Evolutionary conservation across 352 stramenopile species (phyloP).

Genomic region (Elongisporangium undulatum): DNA sequence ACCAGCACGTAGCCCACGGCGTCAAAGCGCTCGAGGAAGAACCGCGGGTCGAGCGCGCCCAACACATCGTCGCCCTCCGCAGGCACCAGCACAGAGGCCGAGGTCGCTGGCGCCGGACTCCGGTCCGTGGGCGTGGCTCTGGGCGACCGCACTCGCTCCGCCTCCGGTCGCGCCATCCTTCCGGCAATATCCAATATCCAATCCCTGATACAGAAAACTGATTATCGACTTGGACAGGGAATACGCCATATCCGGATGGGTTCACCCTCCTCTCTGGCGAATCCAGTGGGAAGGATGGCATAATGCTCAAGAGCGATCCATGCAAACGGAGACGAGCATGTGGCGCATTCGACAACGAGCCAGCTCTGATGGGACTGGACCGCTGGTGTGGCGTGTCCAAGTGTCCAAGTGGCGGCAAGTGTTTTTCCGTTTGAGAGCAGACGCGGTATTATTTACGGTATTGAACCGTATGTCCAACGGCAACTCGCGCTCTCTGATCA

Average conservation of each 20-base stretch:
- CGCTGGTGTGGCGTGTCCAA: too few relatives aligned
- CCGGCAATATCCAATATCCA: not conserved
- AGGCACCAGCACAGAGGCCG: slow-evolving; percentile 56
- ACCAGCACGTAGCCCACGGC: slow-evolving; percentile 64
- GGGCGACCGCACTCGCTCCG: not conserved
- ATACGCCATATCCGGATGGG: not conserved
- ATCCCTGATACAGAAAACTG: not conserved
- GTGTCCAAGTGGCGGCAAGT: too few relatives aligned
- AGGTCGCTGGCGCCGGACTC: not conserved
- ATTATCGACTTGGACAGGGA: not conserved
- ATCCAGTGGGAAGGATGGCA: too few relatives aligned
- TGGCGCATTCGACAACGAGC: not conserved
- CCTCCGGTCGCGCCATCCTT: too few relatives aligned
- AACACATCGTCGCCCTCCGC: slow-evolving; percentile 64
- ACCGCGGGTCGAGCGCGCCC: slow-evolving; percentile 65
- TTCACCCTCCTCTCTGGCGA: not conserved
- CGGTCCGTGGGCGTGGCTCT: not conserved
- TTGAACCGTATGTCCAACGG: not conserved
- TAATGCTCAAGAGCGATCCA: too few relatives aligned
- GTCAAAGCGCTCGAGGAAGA: slow-evolving; percentile 82
- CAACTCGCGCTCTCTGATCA: not conserved
- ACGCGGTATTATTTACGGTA: too few relatives aligned
- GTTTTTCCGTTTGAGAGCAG: too few relatives aligned
- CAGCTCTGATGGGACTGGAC: not conserved
- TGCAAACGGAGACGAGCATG: too few relatives aligned